Evolutionary conservation across 345 rosid species (phyloP).

Genomic region (Alliaria petiolata): DNA sequence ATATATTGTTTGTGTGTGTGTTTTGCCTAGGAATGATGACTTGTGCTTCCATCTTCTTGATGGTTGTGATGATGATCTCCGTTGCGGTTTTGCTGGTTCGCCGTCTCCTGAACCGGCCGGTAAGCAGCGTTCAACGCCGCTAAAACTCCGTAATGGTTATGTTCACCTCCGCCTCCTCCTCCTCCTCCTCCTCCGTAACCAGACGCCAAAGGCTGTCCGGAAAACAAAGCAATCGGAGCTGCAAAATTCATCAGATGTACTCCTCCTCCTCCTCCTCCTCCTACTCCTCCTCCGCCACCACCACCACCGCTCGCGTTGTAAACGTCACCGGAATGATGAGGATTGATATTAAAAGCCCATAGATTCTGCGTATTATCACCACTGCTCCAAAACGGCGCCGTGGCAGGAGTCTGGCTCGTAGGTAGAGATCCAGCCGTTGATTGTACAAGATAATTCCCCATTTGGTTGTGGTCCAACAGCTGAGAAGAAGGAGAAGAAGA

Average conservation of each 20-base stretch:
- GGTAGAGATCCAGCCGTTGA: constrained; percentile 58
- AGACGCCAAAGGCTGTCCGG: constrained; percentile 52
- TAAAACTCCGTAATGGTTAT: constrained; percentile 60
- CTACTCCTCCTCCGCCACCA: constrained; percentile 12
- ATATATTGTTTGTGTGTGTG: constrained; percentile 22
- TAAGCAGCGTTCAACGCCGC: constrained; percentile 62
- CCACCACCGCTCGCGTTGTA: constrained; percentile 38
- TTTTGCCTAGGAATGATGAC: constrained; percentile 37
- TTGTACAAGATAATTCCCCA: constrained; percentile 49
- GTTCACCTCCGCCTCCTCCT: constrained; percentile 29
- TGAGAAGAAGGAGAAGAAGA: constrained; percentile 25
- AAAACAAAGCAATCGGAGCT: constrained; percentile 60
- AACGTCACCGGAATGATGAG: constrained; percentile 21
- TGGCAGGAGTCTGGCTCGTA: constrained; percentile 42
- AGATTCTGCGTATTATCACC: constrained; percentile 32
- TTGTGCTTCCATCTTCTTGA: constrained; percentile 34
- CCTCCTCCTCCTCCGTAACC: constrained; percentile 33
- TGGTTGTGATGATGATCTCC: constrained; percentile 42
- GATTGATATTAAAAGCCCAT: constrained; percentile 29
- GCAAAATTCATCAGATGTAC: constrained; percentile 81
- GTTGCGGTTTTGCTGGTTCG: constrained; percentile 41
- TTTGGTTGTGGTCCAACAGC: constrained; percentile 31
- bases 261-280: constrained; percentile 31
- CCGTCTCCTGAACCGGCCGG: constrained; percentile 39
- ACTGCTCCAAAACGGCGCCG: constrained; percentile 70